Conservation (phyloP, 2,329 filamentous ascomycete species). For the Mycosphaerelloides madeirae region DNA sequence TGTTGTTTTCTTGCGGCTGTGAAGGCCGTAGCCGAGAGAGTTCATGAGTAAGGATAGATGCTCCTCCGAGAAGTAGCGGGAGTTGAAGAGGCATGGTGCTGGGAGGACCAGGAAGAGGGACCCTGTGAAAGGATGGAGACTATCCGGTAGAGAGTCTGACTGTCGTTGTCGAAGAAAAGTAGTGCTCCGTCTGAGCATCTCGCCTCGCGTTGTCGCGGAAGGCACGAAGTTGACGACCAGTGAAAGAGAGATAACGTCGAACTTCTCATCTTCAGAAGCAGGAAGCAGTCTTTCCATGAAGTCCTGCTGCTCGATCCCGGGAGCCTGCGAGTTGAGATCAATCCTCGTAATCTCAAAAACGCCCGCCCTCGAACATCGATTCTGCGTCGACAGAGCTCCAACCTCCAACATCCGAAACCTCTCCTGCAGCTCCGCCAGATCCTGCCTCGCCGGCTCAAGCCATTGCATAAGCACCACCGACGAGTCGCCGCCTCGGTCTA, state of each 20-base stretch:
- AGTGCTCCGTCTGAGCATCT: conserved; percentile 76
- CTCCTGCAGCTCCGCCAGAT: neutral
- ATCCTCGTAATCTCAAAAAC: conserved; percentile 74
- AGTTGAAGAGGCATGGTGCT: conserved; percentile 81
- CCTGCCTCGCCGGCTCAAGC: conserved; percentile 36
- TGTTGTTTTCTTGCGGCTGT: conserved; percentile 66
- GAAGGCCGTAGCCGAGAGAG: conserved; percentile 65
- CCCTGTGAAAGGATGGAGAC: neutral
- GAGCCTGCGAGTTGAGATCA: conserved; percentile 81
- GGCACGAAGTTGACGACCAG: conserved; percentile 94
- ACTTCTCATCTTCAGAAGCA: conserved; percentile 54
- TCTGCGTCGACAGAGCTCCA: conserved; percentile 76
- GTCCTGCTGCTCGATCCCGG: conserved; percentile 79
- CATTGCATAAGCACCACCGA: conserved; percentile 57
- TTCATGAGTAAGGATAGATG: conserved; percentile 69
- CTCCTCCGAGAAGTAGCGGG: conserved; percentile 75
- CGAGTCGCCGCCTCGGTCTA: conserved; percentile 59
- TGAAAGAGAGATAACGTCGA: conserved; percentile 88
- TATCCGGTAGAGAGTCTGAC: neutral
- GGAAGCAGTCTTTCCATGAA: conserved; percentile 88
- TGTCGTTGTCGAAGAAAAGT: conserved; percentile 56
- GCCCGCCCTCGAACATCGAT: conserved; percentile 72
- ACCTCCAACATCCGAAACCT: conserved; percentile 74
- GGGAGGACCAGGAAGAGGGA: conserved; percentile 81
- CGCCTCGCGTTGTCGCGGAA: conserved; percentile 65